These are phyloP conservation scores for Dictyostelium discoideum DNA, from an alignment of 78 protist species.

Conservation along the genomic window DNA sequence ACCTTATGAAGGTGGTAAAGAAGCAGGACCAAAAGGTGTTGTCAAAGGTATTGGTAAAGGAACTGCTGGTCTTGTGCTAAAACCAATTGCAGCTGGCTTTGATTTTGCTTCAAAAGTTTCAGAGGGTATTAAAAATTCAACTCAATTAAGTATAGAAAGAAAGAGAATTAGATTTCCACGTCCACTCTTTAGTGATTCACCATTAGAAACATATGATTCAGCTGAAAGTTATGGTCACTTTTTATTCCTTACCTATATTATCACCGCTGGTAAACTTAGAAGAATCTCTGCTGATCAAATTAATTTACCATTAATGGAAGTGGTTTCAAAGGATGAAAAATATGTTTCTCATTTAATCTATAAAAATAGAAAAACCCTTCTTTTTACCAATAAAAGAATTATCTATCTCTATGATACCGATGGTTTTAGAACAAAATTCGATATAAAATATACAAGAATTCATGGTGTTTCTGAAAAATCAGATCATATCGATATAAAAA, in stretches of 20 bases:
- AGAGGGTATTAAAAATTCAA: constrained; percentile 86
- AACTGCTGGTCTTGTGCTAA: constrained; percentile 82
- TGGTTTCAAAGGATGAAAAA: constrained; percentile 57
- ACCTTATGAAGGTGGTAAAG: constrained; percentile 86
- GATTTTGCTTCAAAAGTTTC: constrained; percentile 73
- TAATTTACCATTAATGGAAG: constrained; percentile 35
- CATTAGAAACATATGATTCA: constrained; percentile 23
- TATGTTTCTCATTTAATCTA: constrained; percentile 59
- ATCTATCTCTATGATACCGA: constrained; percentile 60
- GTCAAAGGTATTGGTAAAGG: constrained; percentile 92
- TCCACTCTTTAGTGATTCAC: constrained; percentile 52
- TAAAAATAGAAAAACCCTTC: constrained; percentile 22
- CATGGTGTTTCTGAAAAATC: background rate
- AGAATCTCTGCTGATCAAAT: constrained; percentile 36
- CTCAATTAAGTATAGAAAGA: constrained; percentile 62
- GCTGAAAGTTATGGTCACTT: constrained; percentile 65
- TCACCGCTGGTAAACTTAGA: constrained; percentile 31
- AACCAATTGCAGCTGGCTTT: constrained; percentile 88
- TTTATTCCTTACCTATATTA: constrained; percentile 56
- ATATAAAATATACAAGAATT: constrained; percentile 24
- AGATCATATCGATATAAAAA: background rate
- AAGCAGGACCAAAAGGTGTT: constrained; percentile 80
- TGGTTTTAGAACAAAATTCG: constrained; percentile 62
- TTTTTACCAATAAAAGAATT: constrained; percentile 61
- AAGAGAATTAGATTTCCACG: constrained; percentile 53